Evolutionary conservation across 495 filamentous ascomycete genomes (phyloP), one percentile per base, ranked within the genome.

Genomic region (Hypoxylon trugodes): DNA sequence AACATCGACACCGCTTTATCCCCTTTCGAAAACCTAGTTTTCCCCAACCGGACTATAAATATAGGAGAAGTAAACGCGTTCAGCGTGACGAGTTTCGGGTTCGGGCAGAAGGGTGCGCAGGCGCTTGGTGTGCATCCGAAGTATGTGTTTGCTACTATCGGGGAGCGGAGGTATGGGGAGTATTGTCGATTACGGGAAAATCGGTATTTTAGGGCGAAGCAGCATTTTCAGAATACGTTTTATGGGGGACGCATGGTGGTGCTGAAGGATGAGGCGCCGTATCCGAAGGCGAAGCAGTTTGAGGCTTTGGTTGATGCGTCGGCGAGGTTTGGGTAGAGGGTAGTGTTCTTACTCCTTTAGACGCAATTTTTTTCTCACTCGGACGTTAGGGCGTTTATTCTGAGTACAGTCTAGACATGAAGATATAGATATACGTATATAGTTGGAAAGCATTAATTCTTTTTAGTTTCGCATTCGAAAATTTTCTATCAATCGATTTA

Each of bases 11-110:
- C 89, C 73, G 86, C 90, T 50, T 90, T 98, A 82, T 92, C 96
- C 81, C 83, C 95, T 68, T 98, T 93, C 73, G 93, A 97, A 71
- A 90, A 96, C 82, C 96, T 98, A 60, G 89, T 96, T 55, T 97
- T 96, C 76, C 95, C 95, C 35, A 93, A 87, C 73, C 88, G 88
- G 38, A 91, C 84, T 76, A 92, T 98, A 69, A 91, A 96, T 76
- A 97, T 94, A 6, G 92, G 95, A 69, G 95, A 92, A 42, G 80
- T 98, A 79, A 93, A 92, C 69, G 92, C 92, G 6, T 94, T 96
- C 82, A 91, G 87, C 1, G 88, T 96, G 60, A 96, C 91, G 21
- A 95, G 91, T 8, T 96, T 96, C 74, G 92, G 92, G 73, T 96
- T 96, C 79, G 92, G 92, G 50, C 92, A 96, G 72, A 95, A 95